Conservation (phyloP, 2,329 filamentous ascomycete species). For the Neofusicoccum sp. region DNA sequence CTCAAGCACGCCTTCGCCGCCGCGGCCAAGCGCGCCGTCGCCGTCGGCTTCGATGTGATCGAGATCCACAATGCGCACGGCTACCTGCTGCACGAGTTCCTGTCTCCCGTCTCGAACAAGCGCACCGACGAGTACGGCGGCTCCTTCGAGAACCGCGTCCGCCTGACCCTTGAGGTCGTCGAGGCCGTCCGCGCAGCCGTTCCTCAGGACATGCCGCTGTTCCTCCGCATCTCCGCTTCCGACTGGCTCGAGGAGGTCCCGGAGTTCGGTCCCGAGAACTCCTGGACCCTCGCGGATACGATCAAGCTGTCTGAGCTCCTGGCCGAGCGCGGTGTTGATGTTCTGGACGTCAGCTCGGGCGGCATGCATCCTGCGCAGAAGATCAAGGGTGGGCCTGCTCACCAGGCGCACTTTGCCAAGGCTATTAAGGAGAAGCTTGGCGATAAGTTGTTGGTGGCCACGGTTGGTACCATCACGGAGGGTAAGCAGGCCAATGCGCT, state of each 20-base stretch:
- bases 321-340: conserved; percentile 71
- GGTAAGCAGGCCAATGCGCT: conserved; percentile 67
- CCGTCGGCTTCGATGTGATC: conserved; percentile 71
- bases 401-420: conserved; percentile 73
- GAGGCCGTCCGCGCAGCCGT: conserved; percentile 62
- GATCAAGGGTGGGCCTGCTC: conserved; percentile 62
- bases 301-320: conserved; percentile 64
- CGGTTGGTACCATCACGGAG: conserved; percentile 71
- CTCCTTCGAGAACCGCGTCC: conserved; percentile 67
- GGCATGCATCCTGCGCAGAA: conserved; percentile 65
- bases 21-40: conserved; percentile 54
- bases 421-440: conserved; percentile 70
- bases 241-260: conserved; percentile 68
- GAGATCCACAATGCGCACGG: conserved; percentile 81
- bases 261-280: conserved; percentile 46
- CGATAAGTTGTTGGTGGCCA: conserved; percentile 66
- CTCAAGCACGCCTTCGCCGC: conserved; percentile 63
- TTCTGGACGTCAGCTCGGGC: conserved; percentile 78
- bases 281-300: conserved; percentile 67
- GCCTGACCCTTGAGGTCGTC: conserved; percentile 66
- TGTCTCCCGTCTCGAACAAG: conserved; percentile 67
- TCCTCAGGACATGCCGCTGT: conserved; percentile 66
- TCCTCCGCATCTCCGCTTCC: conserved; percentile 70
- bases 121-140: conserved; percentile 68
- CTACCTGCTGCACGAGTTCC: conserved; percentile 69